These are phyloP conservation scores for Cladorrhinum sp. DNA, from an alignment of 2,329 filamentous ascomycete genomes.

Conservation along the genomic window DNA sequence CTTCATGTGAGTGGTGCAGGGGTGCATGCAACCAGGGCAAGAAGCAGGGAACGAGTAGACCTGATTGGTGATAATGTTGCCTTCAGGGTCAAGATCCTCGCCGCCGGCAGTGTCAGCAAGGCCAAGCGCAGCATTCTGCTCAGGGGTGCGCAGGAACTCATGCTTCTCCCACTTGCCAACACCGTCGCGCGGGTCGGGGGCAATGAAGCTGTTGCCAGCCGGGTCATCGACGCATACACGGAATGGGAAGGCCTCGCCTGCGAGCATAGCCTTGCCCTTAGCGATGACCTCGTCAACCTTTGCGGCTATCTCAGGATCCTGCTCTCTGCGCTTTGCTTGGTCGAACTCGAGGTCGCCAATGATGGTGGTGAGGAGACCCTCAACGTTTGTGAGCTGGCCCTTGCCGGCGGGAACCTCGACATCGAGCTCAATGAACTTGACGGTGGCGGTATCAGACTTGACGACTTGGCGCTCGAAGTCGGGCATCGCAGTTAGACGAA, in stretches of 20 bases:
- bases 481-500: constrained; percentile 67
- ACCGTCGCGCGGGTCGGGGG: constrained; percentile 74
- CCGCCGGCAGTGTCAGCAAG: constrained; percentile 60
- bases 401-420: constrained; percentile 89
- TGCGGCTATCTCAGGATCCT: constrained; percentile 71
- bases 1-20: constrained; percentile 93
- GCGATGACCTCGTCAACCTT: constrained; percentile 76
- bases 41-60: constrained; percentile 90
- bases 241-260: constrained; percentile 79
- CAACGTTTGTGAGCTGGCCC: constrained; percentile 89
- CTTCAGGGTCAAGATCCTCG: constrained; percentile 48
- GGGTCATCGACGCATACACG: constrained; percentile 84
- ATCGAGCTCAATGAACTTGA: constrained; percentile 87
- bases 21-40: constrained; percentile 85
- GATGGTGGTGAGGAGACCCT: constrained; percentile 78
- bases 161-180: constrained; percentile 86
- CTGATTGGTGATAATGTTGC: constrained; percentile 88
- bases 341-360: constrained; percentile 77
- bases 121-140: constrained; percentile 84
- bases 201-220: constrained; percentile 94
- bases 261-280: constrained; percentile 72
- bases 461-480: constrained; percentile 87
- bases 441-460: constrained; percentile 82
- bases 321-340: constrained; percentile 76
- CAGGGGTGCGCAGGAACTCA: constrained; percentile 77